Evolutionary conservation across 2,329 filamentous ascomycete species (phyloP).

Genomic region (Aspergillus latus): DNA sequence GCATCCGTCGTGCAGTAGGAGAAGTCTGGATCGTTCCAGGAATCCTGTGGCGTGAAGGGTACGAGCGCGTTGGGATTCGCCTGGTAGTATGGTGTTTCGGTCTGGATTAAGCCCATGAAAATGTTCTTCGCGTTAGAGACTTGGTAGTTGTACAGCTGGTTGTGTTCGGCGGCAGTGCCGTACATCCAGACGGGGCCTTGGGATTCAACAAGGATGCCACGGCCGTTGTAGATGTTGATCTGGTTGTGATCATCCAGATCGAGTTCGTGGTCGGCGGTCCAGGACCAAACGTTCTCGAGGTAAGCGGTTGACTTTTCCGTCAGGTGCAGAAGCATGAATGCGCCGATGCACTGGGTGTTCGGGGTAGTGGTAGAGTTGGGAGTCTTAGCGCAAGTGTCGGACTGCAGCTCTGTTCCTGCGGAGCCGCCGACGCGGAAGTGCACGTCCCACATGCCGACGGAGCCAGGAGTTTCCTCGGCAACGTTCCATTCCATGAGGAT

Average conservation of each 20-base stretch:
- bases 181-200: slow-evolving; percentile 80
- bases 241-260: slow-evolving; percentile 68
- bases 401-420: slow-evolving; percentile 79
- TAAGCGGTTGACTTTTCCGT: slow-evolving; percentile 64
- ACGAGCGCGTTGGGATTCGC: slow-evolving; percentile 72
- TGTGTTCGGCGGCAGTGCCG: slow-evolving; percentile 66
- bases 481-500: slow-evolving; percentile 93
- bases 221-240: slow-evolving; percentile 79
- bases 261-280: slow-evolving; percentile 88
- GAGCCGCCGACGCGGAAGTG: slow-evolving; percentile 90
- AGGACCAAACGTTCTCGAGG: slow-evolving; percentile 87
- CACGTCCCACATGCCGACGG: slow-evolving; percentile 87
- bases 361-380: slow-evolving; percentile 62
- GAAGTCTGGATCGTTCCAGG: slow-evolving; percentile 64
- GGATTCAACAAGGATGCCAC: slow-evolving; percentile 77
- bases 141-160: slow-evolving; percentile 75
- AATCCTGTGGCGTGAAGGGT: slow-evolving; percentile 37
- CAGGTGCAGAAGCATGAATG: slow-evolving; percentile 64
- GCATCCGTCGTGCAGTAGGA: slow-evolving; percentile 53
- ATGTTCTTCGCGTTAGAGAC: slow-evolving; percentile 73
- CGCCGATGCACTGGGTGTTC: slow-evolving; percentile 68
- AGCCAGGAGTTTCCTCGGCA: slow-evolving; percentile 61
- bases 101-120: slow-evolving; percentile 81
- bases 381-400: slow-evolving; percentile 75
- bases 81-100: slow-evolving; percentile 84